Conservation (phyloP, 805 yeast genomes). For the Starmerella apicola region DNA sequence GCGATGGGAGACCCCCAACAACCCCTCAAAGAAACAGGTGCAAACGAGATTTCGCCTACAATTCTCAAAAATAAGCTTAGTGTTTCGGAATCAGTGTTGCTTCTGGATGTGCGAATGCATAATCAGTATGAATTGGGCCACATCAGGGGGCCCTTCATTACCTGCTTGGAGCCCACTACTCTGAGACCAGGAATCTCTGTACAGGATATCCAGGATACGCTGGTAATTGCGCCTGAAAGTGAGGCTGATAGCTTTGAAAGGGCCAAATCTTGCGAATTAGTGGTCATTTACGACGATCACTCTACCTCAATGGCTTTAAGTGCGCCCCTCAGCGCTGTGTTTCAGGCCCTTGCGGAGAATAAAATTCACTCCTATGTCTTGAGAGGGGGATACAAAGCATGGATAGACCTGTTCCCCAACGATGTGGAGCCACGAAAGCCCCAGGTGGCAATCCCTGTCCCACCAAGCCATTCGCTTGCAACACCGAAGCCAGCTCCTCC, state of each 20-base stretch:
- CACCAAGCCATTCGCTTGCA: not conserved
- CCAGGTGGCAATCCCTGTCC: not conserved
- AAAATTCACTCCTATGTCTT: conserved; percentile 33
- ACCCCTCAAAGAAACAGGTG: not conserved
- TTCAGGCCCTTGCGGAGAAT: conserved; percentile 29
- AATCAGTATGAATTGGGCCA: conserved; percentile 51
- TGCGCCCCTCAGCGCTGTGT: conserved; percentile 31
- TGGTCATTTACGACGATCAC: conserved; percentile 52
- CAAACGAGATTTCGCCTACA: conserved; percentile 12
- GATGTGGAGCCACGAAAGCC: not conserved
- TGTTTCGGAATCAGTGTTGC: conserved; percentile 32
- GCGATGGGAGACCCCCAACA: not conserved
- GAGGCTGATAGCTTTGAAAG: conserved; percentile 44
- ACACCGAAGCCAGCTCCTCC: conserved; percentile 1
- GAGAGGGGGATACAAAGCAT: conserved; percentile 44
- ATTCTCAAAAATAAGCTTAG: conserved; percentile 9
- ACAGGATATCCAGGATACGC: conserved; percentile 50
- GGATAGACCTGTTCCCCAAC: conserved; percentile 27
- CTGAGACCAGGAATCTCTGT: conserved; percentile 42
- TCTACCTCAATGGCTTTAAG: conserved; percentile 10
- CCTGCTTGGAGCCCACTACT: conserved; percentile 66
- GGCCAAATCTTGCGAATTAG: conserved; percentile 44
- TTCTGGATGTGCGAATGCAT: conserved; percentile 61
- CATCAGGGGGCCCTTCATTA: conserved; percentile 43
- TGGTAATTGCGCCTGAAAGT: conserved; percentile 43